phyloP scores from a whole-genome alignment of 148 eudicot species.

The Chenopodium quinoa region DNA sequence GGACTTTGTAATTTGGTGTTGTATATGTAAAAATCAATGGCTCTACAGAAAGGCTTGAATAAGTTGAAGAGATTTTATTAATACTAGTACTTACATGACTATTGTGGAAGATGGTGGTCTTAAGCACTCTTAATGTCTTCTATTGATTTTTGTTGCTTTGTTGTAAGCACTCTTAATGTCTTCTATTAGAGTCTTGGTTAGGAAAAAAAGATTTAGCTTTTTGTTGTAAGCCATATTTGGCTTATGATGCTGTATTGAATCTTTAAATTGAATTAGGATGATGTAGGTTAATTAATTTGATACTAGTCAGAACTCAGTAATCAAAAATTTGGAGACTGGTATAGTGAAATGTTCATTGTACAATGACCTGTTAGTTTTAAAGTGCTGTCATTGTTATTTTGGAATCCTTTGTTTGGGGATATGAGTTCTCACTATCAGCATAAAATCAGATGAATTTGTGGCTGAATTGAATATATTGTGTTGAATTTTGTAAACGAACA shows the following conservation, averaged over 20 bases:
- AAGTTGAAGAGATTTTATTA: too few species aligned
- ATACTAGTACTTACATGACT: too few species aligned
- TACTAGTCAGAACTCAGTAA: not conserved
- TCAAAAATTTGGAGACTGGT: not conserved
- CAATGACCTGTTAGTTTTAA: not conserved
- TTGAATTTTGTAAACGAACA: not conserved
- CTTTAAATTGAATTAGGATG: not conserved
- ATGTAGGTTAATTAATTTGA: not conserved
- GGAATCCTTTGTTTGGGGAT: not conserved
- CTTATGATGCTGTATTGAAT: not conserved
- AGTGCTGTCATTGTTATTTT: not conserved
- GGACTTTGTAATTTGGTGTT: too few species aligned
- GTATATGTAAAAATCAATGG: not conserved
- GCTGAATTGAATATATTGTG: too few species aligned
- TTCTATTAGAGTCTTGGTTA: too few species aligned
- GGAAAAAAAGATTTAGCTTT: not conserved
- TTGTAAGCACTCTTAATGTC: too few species aligned
- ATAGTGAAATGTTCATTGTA: not conserved
- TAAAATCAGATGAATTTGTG: not conserved
- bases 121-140: not conserved
- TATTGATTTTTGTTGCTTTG: not conserved
- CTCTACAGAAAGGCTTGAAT: not conserved
- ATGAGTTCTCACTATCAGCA: not conserved
- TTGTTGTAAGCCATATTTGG: not conserved
- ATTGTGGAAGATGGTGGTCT: too few species aligned